Conservation (phyloP, 495 filamentous ascomycete species). For the Acidomyces sp. region DNA sequence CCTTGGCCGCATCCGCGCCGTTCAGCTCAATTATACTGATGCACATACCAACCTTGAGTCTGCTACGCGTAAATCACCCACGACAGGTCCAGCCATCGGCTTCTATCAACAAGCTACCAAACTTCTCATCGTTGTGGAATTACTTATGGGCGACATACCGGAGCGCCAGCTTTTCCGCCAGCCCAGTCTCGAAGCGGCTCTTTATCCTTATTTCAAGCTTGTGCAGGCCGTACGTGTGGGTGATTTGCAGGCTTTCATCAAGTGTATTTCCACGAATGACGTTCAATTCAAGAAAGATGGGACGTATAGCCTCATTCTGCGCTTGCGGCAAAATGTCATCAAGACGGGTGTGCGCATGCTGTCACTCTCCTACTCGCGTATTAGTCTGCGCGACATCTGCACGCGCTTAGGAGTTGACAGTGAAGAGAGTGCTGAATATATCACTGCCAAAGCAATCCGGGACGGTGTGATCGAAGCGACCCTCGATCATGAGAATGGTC, state of each 20-base stretch:
- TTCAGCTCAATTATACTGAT: constrained; percentile 90
- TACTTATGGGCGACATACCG: constrained; percentile 97
- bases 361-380: constrained; percentile 91
- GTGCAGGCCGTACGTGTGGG: constrained; percentile 91
- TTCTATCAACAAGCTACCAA: constrained; percentile 95
- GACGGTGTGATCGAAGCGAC: constrained; percentile 97
- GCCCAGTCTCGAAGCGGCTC: constrained; percentile 65
- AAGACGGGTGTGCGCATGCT: constrained; percentile 99
- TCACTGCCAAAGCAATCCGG: constrained; percentile 95
- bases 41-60: constrained; percentile 88
- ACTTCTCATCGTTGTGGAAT: constrained; percentile 82
- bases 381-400: constrained; percentile 95
- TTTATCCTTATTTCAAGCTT: constrained; percentile 83
- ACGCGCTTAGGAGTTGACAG: constrained; percentile 81
- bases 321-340: constrained; percentile 95
- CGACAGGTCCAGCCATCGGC: constrained; percentile 72
- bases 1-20: constrained; percentile 86
- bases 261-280: constrained; percentile 63
- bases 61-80: constrained; percentile 86
- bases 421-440: constrained; percentile 96
- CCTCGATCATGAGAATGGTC: constrained; percentile 84
- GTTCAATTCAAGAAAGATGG: constrained; percentile 82
- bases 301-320: constrained; percentile 88
- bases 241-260: constrained; percentile 82
- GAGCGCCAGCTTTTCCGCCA: constrained; percentile 88